A percentile compares a stretch with the other conserved stretches of the same genome.
phyloP scores from a whole-genome alignment of 176 grass and related monocot genomes.

The Carex kokanica region DNA sequence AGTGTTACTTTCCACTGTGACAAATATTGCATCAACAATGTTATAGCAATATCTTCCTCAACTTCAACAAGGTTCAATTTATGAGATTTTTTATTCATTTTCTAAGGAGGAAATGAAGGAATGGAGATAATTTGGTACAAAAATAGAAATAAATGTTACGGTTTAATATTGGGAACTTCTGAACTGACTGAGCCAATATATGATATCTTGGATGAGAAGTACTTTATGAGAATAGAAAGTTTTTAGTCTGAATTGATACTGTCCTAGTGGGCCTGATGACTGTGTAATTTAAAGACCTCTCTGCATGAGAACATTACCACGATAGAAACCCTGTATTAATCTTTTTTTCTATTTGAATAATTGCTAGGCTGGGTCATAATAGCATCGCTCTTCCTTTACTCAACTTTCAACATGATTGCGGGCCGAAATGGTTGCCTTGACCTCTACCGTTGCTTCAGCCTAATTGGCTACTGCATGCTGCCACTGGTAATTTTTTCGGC shows the following conservation, averaged over 20 bases:
- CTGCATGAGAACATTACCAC: background rate
- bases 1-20: background rate
- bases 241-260: background rate
- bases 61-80: background rate
- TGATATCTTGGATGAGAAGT: background rate
- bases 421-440: conserved; percentile 78
- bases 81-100: background rate
- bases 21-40: background rate
- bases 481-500: conserved; percentile 98
- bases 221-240: background rate
- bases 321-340: background rate
- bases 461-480: conserved; percentile 92
- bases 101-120: background rate
- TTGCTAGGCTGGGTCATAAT: conserved; percentile 71
- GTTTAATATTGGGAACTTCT: background rate
- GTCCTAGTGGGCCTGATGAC: too few relatives aligned
- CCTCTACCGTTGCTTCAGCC: conserved; percentile 82
- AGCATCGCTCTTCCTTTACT: conserved; percentile 82
- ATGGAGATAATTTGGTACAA: background rate
- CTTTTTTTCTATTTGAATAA: background rate
- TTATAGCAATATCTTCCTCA: background rate
- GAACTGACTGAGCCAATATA: background rate
- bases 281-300: background rate
- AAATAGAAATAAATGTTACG: background rate
- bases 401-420: conserved; percentile 79